Evolutionary conservation across 225 moss, liverwort and hornwort genomes (phyloP).

Genomic region (Asterella californica): DNA sequence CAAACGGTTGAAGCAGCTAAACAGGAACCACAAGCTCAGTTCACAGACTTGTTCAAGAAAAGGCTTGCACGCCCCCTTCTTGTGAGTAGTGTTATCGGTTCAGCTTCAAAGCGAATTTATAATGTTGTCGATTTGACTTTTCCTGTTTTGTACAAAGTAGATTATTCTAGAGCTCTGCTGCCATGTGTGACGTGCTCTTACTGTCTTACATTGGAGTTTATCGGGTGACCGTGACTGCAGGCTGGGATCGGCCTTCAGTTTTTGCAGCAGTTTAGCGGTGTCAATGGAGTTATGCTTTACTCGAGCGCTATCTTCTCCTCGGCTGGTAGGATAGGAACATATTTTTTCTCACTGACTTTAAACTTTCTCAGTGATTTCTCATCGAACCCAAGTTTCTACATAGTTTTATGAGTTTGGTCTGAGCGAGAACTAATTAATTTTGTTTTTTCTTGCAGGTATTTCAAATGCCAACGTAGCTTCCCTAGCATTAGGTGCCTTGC

Average conservation of each 20-base stretch:
- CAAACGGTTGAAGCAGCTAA: conserved; percentile 50
- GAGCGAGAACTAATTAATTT: background rate
- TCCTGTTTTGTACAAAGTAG: background rate
- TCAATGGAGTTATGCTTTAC: conserved; percentile 88
- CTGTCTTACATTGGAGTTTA: background rate
- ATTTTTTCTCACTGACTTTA: background rate
- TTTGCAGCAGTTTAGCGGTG: conserved; percentile 70
- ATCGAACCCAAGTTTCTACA: background rate
- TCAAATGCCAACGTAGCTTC: conserved; percentile 60
- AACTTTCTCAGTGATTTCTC: background rate
- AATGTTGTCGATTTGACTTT: background rate
- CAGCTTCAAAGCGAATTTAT: background rate
- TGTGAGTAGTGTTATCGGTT: conserved; percentile 35
- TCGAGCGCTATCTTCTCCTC: conserved; percentile 58
- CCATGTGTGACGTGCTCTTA: background rate
- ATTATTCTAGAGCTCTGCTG: background rate
- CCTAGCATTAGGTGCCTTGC: conserved; percentile 58
- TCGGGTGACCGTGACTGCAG: conserved; percentile 31
- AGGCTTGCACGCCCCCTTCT: conserved; percentile 63
- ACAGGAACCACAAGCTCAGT: conserved; percentile 44
- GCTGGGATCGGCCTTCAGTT: conserved; percentile 70
- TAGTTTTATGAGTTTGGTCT: background rate
- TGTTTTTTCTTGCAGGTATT: conserved; percentile 52
- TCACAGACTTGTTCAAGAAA: conserved; percentile 57
- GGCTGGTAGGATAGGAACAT: conserved; percentile 45